Conservation (phyloP, 495 filamentous ascomycete species). For the Copromyces sp. region DNA sequence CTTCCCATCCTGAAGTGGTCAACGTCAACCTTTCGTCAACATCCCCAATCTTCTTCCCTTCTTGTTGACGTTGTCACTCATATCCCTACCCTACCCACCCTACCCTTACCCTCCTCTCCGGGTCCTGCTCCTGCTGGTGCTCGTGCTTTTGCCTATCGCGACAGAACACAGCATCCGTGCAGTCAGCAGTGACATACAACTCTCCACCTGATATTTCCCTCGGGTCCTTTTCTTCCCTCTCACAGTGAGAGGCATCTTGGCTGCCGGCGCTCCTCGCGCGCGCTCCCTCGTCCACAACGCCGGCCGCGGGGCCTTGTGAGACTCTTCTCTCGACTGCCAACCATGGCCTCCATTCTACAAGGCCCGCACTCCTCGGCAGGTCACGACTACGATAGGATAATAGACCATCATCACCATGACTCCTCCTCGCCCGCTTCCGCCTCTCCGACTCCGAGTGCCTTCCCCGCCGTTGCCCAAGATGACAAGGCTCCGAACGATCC, state of each 20-base stretch:
- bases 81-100: not conserved
- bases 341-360: slow-evolving; percentile 9
- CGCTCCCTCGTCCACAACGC: not conserved
- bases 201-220: not conserved
- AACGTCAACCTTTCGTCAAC: not conserved
- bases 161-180: not conserved
- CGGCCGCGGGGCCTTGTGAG: not conserved
- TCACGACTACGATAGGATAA: slow-evolving; percentile 15
- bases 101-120: not conserved
- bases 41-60: not conserved
- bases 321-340: not conserved
- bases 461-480: slow-evolving; percentile 2
- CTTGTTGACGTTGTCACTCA: not conserved
- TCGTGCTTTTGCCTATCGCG: not conserved
- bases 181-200: not conserved
- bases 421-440: slow-evolving; percentile 10
- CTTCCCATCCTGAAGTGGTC: not conserved
- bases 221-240: not conserved
- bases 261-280: not conserved
- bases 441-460: slow-evolving; percentile 14
- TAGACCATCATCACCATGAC: slow-evolving; percentile 1
- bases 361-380: not conserved
- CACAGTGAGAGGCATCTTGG: not conserved
- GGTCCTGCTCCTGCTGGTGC: not conserved
- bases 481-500: slow-evolving; percentile 27